Evolutionary conservation across 352 stramenopile species (phyloP).

Genomic region (Globisporangium middletonii): DNA sequence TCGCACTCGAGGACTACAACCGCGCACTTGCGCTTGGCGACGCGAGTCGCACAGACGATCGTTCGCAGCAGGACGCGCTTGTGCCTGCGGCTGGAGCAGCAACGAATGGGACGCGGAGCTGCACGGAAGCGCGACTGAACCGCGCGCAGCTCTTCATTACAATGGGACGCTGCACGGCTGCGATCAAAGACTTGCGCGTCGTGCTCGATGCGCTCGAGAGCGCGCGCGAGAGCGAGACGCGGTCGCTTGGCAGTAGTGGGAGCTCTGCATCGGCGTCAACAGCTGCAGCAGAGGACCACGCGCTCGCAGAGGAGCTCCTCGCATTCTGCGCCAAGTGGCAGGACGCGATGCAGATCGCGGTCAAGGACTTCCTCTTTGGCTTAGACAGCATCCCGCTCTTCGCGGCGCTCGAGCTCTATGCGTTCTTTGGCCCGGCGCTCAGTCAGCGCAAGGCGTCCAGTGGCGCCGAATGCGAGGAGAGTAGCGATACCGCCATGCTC

Average conservation of each 20-base stretch:
- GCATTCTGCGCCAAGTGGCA: conserved; percentile 45
- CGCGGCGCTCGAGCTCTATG: conserved; percentile 20
- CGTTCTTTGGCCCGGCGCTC: conserved; percentile 19
- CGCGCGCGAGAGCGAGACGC: not conserved
- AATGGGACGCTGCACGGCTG: conserved; percentile 36
- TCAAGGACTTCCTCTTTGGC: conserved; percentile 50
- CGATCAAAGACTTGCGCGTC: conserved; percentile 29
- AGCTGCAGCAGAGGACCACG: conserved; percentile 18
- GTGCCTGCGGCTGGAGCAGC: not conserved
- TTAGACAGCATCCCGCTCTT: conserved; percentile 38
- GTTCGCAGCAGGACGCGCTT: not conserved
- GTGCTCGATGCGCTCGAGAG: conserved; percentile 7
- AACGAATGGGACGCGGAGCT: conserved; percentile 1
- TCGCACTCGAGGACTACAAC: conserved; percentile 53
- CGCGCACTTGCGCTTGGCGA: conserved; percentile 22
- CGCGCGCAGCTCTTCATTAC: conserved; percentile 49
- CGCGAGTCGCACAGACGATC: not conserved
- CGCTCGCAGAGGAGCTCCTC: conserved; percentile 22
- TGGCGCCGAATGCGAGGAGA: too few relatives aligned
- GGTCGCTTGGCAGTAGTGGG: not conserved
- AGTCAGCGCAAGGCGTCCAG: conserved; percentile 8
- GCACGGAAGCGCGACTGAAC: conserved; percentile 39
- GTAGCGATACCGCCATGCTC: not conserved
- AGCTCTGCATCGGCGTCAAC: not conserved
- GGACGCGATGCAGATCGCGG: conserved; percentile 32